Percentiles rank a stretch among this genome's conserved stretches.
These are phyloP conservation scores for Neonothopanus nambi DNA, from an alignment of 1,284 basidiomycete genomes.

Conservation along the genomic window DNA sequence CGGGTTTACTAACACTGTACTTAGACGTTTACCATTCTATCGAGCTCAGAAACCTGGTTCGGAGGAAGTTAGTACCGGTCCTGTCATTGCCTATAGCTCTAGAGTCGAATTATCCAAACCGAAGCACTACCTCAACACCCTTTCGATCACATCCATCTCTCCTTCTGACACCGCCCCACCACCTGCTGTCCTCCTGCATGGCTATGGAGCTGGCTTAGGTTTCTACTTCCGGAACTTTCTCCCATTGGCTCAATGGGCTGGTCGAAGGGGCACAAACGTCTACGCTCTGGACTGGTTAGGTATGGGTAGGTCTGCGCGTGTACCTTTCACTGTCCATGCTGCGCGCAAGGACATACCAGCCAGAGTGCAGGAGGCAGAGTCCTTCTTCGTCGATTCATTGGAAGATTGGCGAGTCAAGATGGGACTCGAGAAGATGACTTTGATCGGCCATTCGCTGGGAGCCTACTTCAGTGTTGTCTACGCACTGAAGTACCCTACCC, in stretches of 20 bases:
- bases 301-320: slow-evolving; percentile 92
- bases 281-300: slow-evolving; percentile 96
- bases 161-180: slow-evolving; percentile 51
- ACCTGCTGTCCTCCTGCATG: slow-evolving; percentile 83
- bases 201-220: slow-evolving; percentile 90
- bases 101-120: slow-evolving; percentile 59
- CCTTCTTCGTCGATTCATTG: slow-evolving; percentile 90
- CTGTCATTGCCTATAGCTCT: slow-evolving; percentile 59
- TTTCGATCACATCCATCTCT: slow-evolving; percentile 68
- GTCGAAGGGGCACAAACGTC: slow-evolving; percentile 61
- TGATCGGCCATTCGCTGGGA: slow-evolving; percentile 87
- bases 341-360: slow-evolving; percentile 62
- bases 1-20: slow-evolving; percentile 2
- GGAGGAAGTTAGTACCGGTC: slow-evolving; percentile 34
- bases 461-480: slow-evolving; percentile 90
- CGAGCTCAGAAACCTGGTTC: slow-evolving; percentile 40
- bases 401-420: slow-evolving; percentile 87
- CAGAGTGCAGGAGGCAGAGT: slow-evolving; percentile 80
- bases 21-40: slow-evolving; percentile 74
- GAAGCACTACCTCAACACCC: slow-evolving; percentile 81
- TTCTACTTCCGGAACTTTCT: slow-evolving; percentile 82
- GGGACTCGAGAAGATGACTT: slow-evolving; percentile 85
- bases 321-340: slow-evolving; percentile 74
- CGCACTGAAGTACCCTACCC: slow-evolving; percentile 80
- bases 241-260: slow-evolving; percentile 73